Evolutionary conservation across 768 basidiomycete species (phyloP), one percentile per base, ranked within the genome.

Genomic region (Fomitopsis serialis): DNA sequence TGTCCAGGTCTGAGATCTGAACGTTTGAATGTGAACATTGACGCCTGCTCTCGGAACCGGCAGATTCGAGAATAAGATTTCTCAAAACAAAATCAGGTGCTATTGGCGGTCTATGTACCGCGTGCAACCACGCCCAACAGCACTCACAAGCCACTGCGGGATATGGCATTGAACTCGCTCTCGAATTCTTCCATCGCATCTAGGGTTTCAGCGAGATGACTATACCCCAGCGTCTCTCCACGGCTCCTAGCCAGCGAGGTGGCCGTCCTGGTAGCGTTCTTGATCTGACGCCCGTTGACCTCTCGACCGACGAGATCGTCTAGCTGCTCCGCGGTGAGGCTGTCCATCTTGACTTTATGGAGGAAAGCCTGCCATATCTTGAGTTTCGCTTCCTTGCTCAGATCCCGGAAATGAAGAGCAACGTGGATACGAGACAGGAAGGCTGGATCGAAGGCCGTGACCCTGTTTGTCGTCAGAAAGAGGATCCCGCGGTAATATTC

Each of bases 341-440:
- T 15, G 6, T 40, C 37, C 15, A 40, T 40, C 5, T 15, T 19
- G 15, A 19, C 37, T 15, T 40, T 40, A 5, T 17, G 13, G 8
- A 40, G 37, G 37, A 40, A 40, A 6, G 37, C 13, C 6, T 19
- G 6, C 37, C 37, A 40, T 7, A 40, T 40, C 37, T 7, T 4
- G 7, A 19, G 13, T 15, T 40, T 71, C 19, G 76, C 69, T 48
- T 77, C 70, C 58, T 63, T 66, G 2, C 80, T 78, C 9, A 86
- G 70, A 50, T 68, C 63, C 25, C 55, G 65, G 35, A 66, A 69
- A 52, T 61, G 59, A 19, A 67, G 57, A 1, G 62, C 81, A 56
- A 85, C 80, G 63, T 82, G 82, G 60, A 82, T 81, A 51, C 83
- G 79, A 17, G 81, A 82, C 49, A 84, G 75, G 76, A 84, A 86